Evolutionary conservation across 176 grass and related monocot species (phyloP).

Genomic region (Sorghum bicolor): Sorghum_bicolor_NCBIv3 NC_012871.2:71899501-71900000

Average conservation of each 20-base stretch:
- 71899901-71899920: constrained; percentile 63
- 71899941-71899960: constrained; percentile 64
- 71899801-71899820: constrained; percentile 63
- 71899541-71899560: background rate
- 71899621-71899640: constrained; percentile 70
- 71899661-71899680: background rate
- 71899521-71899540: background rate
- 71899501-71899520: background rate
- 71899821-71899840: constrained; percentile 54
- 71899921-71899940: constrained; percentile 57
- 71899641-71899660: constrained; percentile 45
- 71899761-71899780: background rate
- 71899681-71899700: background rate
- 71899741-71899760: no score
- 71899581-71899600: background rate
- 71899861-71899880: constrained; percentile 43
- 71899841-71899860: constrained; percentile 52
- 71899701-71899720: background rate
- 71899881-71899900: constrained; percentile 56
- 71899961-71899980: constrained; percentile 65
- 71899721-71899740: background rate
- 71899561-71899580: constrained; percentile 1
- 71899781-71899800: constrained; percentile 13
- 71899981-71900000: background rate
- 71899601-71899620: constrained; percentile 80